Conservation (phyloP, 83 land plant genomes). For the Thuja plicata region DNA sequence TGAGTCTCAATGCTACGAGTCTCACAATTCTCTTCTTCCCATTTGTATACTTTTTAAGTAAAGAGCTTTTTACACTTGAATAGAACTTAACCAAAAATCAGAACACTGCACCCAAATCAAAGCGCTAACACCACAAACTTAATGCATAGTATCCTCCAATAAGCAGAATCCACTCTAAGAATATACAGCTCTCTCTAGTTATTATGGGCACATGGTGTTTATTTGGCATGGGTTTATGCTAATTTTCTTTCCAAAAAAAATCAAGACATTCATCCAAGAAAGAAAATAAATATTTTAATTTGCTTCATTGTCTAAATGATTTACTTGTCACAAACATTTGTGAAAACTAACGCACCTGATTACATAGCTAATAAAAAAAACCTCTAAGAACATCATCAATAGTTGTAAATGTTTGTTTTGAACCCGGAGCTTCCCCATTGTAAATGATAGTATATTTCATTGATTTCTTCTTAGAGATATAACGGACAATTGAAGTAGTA, state of each 20-base stretch:
- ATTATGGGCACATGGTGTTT: background rate
- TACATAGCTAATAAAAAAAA: slow-evolving; percentile 73
- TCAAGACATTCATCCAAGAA: background rate
- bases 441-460: slow-evolving; percentile 21
- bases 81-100: background rate
- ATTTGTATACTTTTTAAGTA: background rate
- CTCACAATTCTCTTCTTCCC: background rate
- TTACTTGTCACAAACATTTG: background rate
- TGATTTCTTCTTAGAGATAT: slow-evolving; percentile 54
- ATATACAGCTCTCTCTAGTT: background rate
- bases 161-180: background rate
- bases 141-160: background rate
- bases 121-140: background rate
- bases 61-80: background rate
- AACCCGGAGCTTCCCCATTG: slow-evolving; percentile 57
- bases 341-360: slow-evolving; percentile 39
- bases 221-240: background rate
- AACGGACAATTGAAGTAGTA: background rate
- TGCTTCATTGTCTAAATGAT: background rate
- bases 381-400: slow-evolving; percentile 66
- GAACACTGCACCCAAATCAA: background rate
- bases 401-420: slow-evolving; percentile 40
- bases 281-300: background rate
- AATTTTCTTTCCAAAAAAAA: background rate
- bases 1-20: background rate